A percentile compares a stretch with the other conserved stretches of the same genome.
phyloP scores from a whole-genome alignment of 768 basidiomycete genomes.

The Serendipita vermifera region DNA sequence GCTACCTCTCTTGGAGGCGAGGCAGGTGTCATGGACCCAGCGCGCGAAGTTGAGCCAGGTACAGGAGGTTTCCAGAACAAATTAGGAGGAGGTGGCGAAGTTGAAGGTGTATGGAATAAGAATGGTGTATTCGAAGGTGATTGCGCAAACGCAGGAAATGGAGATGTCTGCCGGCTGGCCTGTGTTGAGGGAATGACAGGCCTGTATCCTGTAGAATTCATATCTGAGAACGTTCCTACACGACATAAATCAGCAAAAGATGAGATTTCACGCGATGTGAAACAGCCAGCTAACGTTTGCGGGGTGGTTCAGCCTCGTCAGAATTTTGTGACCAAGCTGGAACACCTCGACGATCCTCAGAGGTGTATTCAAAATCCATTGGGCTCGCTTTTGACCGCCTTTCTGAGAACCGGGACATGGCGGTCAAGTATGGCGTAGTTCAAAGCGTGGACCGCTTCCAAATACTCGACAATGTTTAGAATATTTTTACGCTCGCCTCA shows the following conservation, averaged over 20 bases:
- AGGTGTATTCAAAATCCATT: conserved; percentile 83
- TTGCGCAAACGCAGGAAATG: conserved; percentile 51
- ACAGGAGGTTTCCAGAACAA: too few species aligned
- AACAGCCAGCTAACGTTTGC: conserved; percentile 12
- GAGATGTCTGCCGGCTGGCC: too few species aligned
- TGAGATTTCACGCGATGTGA: conserved; percentile 7
- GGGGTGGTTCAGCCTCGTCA: conserved; percentile 5
- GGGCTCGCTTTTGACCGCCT: conserved; percentile 62
- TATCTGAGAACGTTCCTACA: conserved; percentile 34
- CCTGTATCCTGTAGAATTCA: conserved; percentile 27
- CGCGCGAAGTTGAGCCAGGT: too few species aligned
- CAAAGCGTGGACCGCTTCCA: conserved; percentile 19
- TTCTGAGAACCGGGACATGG: conserved; percentile 9
- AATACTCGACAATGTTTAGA: not conserved
- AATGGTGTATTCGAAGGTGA: conserved; percentile 58
- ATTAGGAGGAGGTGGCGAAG: conserved; percentile 31
- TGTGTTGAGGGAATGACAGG: conserved; percentile 25
- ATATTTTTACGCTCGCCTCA: conserved; percentile 14
- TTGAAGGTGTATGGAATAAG: conserved; percentile 47
- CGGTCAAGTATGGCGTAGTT: conserved; percentile 5
- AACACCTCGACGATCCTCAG: conserved; percentile 32
- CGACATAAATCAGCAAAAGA: conserved; percentile 20
- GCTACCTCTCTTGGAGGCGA: not conserved
- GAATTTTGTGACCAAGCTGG: conserved; percentile 45
- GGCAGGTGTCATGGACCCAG: too few species aligned